Evolutionary conservation across 169 alveolate species (phyloP), one percentile per base, ranked within the genome.

Genomic region (Plasmodium relictum): DNA sequence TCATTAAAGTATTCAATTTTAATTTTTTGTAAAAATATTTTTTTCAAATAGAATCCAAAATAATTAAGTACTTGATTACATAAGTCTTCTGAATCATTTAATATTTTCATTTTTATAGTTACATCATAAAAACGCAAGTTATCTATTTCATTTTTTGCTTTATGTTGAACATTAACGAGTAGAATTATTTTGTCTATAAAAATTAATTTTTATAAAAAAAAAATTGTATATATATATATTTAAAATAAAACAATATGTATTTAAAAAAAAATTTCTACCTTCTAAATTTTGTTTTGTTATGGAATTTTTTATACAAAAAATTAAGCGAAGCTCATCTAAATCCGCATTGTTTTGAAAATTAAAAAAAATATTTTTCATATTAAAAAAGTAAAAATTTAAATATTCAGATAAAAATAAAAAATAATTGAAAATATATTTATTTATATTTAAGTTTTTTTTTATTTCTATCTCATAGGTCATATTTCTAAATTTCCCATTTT

Each of bases 381-480:
- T 83, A 45, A 83, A 83, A 83, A 83, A 83, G 44, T 31, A 69
- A 24, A 83, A 39, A 69, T 66, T 44, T 14, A 83, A 22, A 39
- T 83, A 42, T 45, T 83, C 86, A 16, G 91, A 56, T 37, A 83
- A 54, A 37, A 83, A 69, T n/a, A 62, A 63, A 83, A n/a, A 83
- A 44, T 24, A 56, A 26, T 39, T 69, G 50, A 83, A 83, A 2
- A 83, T 39, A 0, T 68, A 16, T 52, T 62, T 48, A n/a, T 26
- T 52, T 52, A 62, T 52, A 26, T 52, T 16, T 42, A 8, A 8
- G 8, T 62, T 52, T 12, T 22, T 24, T 16, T 66, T 65, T 5
- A 70, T 14, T 2, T 10, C 54, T 42, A 83, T 66, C 52, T 83
- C 86, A 18, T 83, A 50, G 20, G 20, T n/a, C 24, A 56, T 4